Conservation (phyloP, 2,329 filamentous ascomycete species). For the Ascochyta rabiei region DNA sequence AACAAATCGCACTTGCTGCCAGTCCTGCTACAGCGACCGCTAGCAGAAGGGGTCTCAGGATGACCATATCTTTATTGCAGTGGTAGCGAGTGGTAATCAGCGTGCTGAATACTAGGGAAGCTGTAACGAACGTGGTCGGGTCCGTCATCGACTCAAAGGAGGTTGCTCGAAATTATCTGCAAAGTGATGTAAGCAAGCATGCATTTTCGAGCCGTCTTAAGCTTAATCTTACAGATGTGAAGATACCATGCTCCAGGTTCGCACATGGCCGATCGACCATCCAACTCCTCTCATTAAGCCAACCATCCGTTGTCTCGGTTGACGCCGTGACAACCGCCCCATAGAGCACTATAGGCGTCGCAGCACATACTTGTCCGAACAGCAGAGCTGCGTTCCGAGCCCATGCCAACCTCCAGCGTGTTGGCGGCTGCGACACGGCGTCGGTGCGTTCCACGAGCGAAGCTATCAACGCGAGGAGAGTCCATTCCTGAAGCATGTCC, state of each 20-base stretch:
- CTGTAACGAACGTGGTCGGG: background rate
- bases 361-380: background rate
- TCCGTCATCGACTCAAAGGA: background rate
- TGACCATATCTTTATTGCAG: background rate
- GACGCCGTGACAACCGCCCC: too few relatives aligned
- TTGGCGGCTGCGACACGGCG: background rate
- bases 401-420: background rate
- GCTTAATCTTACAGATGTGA: background rate
- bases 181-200: background rate
- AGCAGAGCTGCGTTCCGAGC: background rate
- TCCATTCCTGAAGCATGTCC: background rate
- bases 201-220: background rate
- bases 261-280: too few relatives aligned
- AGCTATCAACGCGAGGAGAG: background rate
- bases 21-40: background rate
- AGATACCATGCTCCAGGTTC: background rate
- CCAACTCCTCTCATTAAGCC: background rate
- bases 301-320: background rate
- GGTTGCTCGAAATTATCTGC: background rate
- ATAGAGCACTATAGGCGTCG: background rate
- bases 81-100: background rate
- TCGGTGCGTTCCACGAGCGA: background rate
- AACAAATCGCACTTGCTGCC: background rate
- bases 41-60: background rate
- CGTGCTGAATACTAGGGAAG: background rate